Evolutionary conservation across 257 asterid species (phyloP), one percentile per base, ranked within the genome.

Genomic region (Gentiana macrophylla): DNA sequence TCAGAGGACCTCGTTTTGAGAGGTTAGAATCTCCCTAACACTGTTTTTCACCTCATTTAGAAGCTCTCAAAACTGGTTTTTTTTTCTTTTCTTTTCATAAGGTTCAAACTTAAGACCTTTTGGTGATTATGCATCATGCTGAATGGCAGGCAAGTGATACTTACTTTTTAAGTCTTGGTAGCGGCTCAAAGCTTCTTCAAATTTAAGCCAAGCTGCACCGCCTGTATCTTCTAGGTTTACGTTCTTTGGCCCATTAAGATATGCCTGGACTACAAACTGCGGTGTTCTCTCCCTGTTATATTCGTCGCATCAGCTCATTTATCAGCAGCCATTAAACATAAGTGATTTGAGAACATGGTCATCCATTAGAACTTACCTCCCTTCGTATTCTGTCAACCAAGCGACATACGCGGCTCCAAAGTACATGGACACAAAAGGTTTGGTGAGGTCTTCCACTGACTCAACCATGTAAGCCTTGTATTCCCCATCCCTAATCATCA

Each of bases 351-450:
- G n/a, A 48, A 32, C 60, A 7, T 32, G 7, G 12, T 38, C 0
- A 12, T 24, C 13, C n/a, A 24, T 24, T 1, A 57, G 48, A 6
- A 33, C 59, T 32, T 70, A 91, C 98, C 89, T 83, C 75, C 95
- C 94, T 59, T 91, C 89, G n/a, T 91, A 91, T 52, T 88, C 74
- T 53, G 94, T 83, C 62, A 91, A 64, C 96, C 95, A 91, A 53
- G 73, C 71, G 77, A 91, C 66, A 66, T 91, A 91, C 63, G 97
- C 97, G 24, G 97, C 88, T 61, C 98, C 98, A 43, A 91, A 87
- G 85, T 91, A 91, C 86, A 91, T 71, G 62, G 98, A 91, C 53
- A 78, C 78, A 48, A 91, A 87, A 49, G 98, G 97, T 76, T 79
- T 75, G 57, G 84, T 75, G 35, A 91, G 98, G 73, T 91, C 98